A percentile compares a stretch with the other conserved stretches of the same genome.
Evolutionary conservation across 805 yeast species (phyloP).

Genomic region (Helenozyma rhizophorensis): DNA sequence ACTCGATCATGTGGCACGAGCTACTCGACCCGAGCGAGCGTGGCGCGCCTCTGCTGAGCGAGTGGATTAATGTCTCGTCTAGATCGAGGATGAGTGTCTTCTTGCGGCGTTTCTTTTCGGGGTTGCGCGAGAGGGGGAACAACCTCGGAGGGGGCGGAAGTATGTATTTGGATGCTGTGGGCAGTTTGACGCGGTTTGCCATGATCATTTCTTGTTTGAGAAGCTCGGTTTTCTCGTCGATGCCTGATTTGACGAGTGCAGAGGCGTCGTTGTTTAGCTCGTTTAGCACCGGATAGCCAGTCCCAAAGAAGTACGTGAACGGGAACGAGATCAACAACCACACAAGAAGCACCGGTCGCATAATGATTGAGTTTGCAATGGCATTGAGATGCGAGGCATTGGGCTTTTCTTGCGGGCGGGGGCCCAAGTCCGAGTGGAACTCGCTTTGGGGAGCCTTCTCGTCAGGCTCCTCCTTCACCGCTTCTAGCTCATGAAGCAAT

Average conservation of each 20-base stretch:
- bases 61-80: slow-evolving; percentile 93
- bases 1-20: slow-evolving; percentile 71
- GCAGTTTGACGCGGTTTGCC: slow-evolving; percentile 38
- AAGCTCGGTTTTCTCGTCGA: slow-evolving; percentile 32
- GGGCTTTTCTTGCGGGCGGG: no score
- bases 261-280: slow-evolving; percentile 8
- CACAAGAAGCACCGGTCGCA: slow-evolving; percentile 47
- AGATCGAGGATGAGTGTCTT: slow-evolving; percentile 83
- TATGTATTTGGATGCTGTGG: slow-evolving; percentile 39
- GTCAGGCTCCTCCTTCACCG: background rate
- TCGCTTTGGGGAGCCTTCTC: background rate
- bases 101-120: slow-evolving; percentile 32
- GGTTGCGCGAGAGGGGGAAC: slow-evolving; percentile 38
- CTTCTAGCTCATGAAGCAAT: background rate
- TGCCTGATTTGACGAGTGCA: slow-evolving; percentile 7
- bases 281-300: slow-evolving; percentile 6
- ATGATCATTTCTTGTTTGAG: slow-evolving; percentile 38
- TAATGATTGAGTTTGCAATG: slow-evolving; percentile 45
- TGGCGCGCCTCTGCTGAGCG: slow-evolving; percentile 66
- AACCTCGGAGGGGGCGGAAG: slow-evolving; percentile 44
- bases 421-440: no score
- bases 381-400: background rate
- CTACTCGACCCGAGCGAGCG: slow-evolving; percentile 32
- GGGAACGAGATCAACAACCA: slow-evolving; percentile 59
- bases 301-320: slow-evolving; percentile 36